A percentile compares a stretch with the other conserved stretches of the same genome.
Conservation (phyloP, 2,329 filamentous ascomycete species). For the Domatiomyces globalis region DNA sequence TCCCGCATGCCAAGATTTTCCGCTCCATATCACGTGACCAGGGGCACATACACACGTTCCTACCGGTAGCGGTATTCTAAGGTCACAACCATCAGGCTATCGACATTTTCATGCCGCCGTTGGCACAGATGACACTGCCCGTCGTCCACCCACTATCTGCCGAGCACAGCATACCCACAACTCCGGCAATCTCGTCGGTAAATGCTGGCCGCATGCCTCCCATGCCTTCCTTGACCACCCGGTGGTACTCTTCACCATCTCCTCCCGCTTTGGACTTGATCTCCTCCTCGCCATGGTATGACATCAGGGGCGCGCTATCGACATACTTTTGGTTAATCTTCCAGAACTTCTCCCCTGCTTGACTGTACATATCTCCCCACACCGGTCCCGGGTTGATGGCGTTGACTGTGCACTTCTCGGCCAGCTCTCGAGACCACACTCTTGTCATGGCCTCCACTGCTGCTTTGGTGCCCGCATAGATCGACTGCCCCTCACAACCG, state of each 20-base stretch:
- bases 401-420: constrained; percentile 44
- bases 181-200: constrained; percentile 56
- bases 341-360: constrained; percentile 44
- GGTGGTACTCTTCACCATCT: constrained; percentile 45
- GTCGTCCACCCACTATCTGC: constrained; percentile 64
- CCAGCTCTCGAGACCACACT: constrained; percentile 45
- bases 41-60: too few relatives aligned
- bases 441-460: constrained; percentile 50
- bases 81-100: constrained; percentile 12
- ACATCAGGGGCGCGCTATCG: constrained; percentile 51
- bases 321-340: constrained; percentile 45
- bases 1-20: too few relatives aligned
- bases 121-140: constrained; percentile 65
- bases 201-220: constrained; percentile 49
- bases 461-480: constrained; percentile 50
- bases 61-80: too few relatives aligned
- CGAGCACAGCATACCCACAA: constrained; percentile 62
- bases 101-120: constrained; percentile 56
- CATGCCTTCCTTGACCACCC: constrained; percentile 45
- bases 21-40: background rate
- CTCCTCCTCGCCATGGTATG: constrained; percentile 42
- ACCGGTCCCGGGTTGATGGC: constrained; percentile 47
- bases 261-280: constrained; percentile 35
- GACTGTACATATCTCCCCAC: constrained; percentile 39
- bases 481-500: constrained; percentile 40